Percentiles rank a stretch among this genome's conserved stretches.
Conservation (phyloP, 495 filamentous ascomycete species). For the Thozetella sp. region DNA sequence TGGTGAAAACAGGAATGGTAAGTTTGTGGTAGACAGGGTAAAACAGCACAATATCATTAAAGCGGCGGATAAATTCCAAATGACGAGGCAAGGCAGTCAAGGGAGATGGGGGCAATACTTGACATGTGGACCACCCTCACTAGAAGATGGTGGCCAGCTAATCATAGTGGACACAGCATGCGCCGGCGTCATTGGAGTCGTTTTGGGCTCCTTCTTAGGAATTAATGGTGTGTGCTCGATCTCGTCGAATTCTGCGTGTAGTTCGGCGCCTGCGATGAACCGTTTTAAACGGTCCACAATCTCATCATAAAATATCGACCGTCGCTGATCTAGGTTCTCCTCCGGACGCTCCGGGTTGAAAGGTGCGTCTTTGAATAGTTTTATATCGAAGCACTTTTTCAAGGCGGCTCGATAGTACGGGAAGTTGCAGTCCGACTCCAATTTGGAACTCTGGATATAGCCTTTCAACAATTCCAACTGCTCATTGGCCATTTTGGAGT, state of each 20-base stretch:
- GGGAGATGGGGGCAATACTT: too few species aligned
- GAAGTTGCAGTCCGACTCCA: slow-evolving; percentile 9
- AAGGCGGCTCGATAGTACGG: background rate
- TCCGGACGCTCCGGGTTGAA: slow-evolving; percentile 3
- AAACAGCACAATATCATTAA: too few species aligned
- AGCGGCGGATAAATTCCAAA: too few species aligned
- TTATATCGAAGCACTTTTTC: background rate
- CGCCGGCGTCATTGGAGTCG: background rate
- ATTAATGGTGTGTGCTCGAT: slow-evolving; percentile 1
- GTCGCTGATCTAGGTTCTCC: background rate
- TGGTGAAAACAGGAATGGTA: too few species aligned
- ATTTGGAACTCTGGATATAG: slow-evolving; percentile 5
- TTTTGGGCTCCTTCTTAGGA: background rate
- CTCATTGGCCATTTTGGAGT: slow-evolving; percentile 1
- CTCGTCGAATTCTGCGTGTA: background rate
- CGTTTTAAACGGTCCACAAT: slow-evolving; percentile 3
- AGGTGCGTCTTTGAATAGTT: background rate
- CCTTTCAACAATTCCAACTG: slow-evolving; percentile 3
- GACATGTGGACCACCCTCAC: too few species aligned
- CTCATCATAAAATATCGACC: slow-evolving; percentile 1
- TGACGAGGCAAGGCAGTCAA: too few species aligned
- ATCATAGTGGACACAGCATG: too few species aligned
- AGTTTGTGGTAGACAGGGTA: too few species aligned
- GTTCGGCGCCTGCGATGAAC: background rate
- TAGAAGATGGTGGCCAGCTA: too few species aligned